Evolutionary conservation across 148 eudicot genomes (phyloP).

Genomic region (Simmondsia chinensis): DNA sequence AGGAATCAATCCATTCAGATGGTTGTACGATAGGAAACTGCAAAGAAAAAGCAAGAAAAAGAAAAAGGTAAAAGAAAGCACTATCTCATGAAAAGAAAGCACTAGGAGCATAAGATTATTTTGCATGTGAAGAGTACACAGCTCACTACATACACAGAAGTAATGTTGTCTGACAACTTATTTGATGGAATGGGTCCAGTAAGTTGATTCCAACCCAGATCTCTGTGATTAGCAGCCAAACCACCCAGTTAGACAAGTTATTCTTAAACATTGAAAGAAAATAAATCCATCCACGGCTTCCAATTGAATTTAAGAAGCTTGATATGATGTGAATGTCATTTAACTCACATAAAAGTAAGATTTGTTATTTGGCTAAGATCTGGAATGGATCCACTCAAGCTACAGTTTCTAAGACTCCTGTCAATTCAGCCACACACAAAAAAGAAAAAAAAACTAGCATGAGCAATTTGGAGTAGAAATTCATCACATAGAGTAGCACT

Average conservation of each 20-base stretch:
- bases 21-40: conserved; percentile 64
- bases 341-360: conserved; percentile 70
- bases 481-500: too few species aligned
- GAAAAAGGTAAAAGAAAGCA: background rate
- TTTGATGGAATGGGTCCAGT: conserved; percentile 58
- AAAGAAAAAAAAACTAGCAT: too few species aligned
- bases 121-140: background rate
- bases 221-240: conserved; percentile 37
- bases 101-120: background rate
- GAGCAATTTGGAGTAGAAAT: too few species aligned
- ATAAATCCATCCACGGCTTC: conserved; percentile 3
- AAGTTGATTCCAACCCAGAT: conserved; percentile 67
- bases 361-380: conserved; percentile 52
- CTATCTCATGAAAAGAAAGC: background rate
- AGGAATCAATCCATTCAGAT: conserved; percentile 68
- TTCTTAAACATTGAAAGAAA: background rate
- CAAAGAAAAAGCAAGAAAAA: conserved; percentile 7
- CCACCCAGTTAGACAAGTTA: background rate
- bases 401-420: conserved; percentile 92
- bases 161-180: conserved; percentile 53
- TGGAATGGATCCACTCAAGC: conserved; percentile 67
- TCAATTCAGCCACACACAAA: too few species aligned
- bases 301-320: background rate
- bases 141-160: conserved; percentile 56
- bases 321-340: background rate